Evolutionary conservation across 1,284 basidiomycete genomes (phyloP).

Genomic region (Apiotrichum montevideense): DNA sequence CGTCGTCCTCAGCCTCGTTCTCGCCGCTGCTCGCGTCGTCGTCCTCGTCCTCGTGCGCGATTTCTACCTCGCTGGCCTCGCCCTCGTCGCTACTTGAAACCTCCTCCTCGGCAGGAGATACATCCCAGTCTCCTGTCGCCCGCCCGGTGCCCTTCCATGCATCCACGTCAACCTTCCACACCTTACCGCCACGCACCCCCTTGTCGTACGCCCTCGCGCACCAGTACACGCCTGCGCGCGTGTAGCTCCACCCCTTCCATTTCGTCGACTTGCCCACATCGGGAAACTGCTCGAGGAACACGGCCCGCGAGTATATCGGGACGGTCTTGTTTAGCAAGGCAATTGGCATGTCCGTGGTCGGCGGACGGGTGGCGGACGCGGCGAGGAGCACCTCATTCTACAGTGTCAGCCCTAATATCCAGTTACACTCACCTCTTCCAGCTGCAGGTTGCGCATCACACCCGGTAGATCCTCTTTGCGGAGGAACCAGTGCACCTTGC

Average conservation of each 20-base stretch:
- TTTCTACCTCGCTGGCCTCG: constrained; percentile 1
- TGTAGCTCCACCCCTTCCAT: constrained; percentile 35
- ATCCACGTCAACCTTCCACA: constrained; percentile 41
- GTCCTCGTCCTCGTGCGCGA: constrained; percentile 6
- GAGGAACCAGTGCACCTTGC: constrained; percentile 45
- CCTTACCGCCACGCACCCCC: constrained; percentile 38
- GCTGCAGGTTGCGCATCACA: constrained; percentile 40
- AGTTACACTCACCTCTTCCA: constrained; percentile 39
- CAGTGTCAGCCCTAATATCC: not conserved
- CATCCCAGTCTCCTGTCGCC: constrained; percentile 25
- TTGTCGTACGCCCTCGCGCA: constrained; percentile 44
- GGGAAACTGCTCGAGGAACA: constrained; percentile 33
- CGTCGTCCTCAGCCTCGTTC: not conserved
- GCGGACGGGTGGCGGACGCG: constrained; percentile 28
- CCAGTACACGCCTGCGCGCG: constrained; percentile 38
- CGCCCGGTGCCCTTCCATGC: constrained; percentile 36
- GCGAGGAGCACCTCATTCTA: constrained; percentile 45
- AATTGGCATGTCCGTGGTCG: constrained; percentile 32
- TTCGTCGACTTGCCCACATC: constrained; percentile 23
- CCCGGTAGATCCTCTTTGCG: constrained; percentile 41
- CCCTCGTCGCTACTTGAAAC: constrained; percentile 12
- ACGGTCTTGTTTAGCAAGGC: constrained; percentile 28
- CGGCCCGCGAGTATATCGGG: constrained; percentile 34
- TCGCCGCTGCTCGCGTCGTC: not conserved
- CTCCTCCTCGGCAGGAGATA: constrained; percentile 17